A percentile compares a stretch with the other conserved stretches of the same genome.
Evolutionary conservation across 2,329 filamentous ascomycete genomes (phyloP).

Genomic region (Aureobasidium sp.): DNA sequence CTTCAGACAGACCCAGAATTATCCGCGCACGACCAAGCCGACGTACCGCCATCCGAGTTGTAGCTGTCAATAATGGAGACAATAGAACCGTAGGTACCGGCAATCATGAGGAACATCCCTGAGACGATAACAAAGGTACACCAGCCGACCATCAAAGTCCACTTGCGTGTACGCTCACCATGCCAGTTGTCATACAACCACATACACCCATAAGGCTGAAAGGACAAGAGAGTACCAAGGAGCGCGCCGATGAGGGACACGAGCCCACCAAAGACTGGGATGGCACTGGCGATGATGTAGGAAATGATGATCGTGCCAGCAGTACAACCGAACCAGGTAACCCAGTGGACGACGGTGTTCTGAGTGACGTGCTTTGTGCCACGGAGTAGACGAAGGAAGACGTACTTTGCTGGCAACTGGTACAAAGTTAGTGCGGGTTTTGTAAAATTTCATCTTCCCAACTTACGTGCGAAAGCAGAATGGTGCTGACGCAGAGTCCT

Average conservation of each 20-base stretch:
- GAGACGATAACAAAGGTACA: constrained; percentile 33
- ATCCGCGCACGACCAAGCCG: constrained; percentile 39
- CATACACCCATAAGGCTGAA: constrained; percentile 34
- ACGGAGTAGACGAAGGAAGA: constrained; percentile 25
- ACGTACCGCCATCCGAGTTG: constrained; percentile 29
- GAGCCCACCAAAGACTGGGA: constrained; percentile 22
- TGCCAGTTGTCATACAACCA: constrained; percentile 40
- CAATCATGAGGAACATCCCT: constrained; percentile 38
- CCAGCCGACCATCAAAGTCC: constrained; percentile 20
- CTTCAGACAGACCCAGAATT: constrained; percentile 29
- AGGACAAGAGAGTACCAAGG: constrained; percentile 22
- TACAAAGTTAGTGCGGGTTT: neutral
- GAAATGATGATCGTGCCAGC: constrained; percentile 18
- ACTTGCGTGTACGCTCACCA: constrained; percentile 17
- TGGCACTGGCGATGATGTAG: constrained; percentile 24
- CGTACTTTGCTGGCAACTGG: constrained; percentile 22
- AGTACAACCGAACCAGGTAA: constrained; percentile 18
- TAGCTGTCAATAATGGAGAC: constrained; percentile 35
- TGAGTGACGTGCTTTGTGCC: constrained; percentile 22
- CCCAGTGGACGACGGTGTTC: constrained; percentile 19
- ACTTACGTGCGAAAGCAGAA: constrained; percentile 19
- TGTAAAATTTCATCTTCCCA: too few species aligned
- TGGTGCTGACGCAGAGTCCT: constrained; percentile 20
- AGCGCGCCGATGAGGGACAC: constrained; percentile 24
- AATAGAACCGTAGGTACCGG: constrained; percentile 40